Conservation (phyloP, 768 basidiomycete genomes). For the Auriscalpium microsporum region DNA sequence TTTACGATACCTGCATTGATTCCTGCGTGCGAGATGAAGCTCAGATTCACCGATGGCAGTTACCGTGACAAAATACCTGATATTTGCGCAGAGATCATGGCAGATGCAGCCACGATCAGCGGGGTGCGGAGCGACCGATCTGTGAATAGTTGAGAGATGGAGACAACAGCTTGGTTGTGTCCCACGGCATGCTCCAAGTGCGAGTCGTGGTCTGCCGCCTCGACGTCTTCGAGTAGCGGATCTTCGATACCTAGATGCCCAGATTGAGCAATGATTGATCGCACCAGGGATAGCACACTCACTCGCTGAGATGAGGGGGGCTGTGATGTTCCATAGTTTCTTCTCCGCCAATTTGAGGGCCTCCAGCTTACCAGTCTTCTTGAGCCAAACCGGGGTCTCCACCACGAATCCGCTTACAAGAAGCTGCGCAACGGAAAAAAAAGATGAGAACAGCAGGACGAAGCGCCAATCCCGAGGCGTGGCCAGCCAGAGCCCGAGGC, state of each 20-base stretch:
- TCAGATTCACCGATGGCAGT: not conserved
- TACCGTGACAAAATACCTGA: constrained; percentile 36
- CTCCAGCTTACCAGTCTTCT: constrained; percentile 37
- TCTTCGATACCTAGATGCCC: constrained; percentile 1
- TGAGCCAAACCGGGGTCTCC: constrained; percentile 69
- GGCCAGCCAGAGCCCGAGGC: constrained; percentile 61
- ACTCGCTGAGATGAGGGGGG: constrained; percentile 14
- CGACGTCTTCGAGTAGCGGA: constrained; percentile 18
- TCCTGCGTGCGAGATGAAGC: constrained; percentile 31
- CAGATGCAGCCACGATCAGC: constrained; percentile 55
- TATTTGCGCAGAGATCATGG: constrained; percentile 72
- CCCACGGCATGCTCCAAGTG: constrained; percentile 18
- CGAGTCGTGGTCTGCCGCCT: constrained; percentile 18
- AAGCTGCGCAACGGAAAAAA: constrained; percentile 48
- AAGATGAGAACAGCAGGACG: constrained; percentile 56
- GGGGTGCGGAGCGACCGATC: constrained; percentile 50
- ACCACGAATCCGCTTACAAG: constrained; percentile 44
- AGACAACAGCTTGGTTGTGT: constrained; percentile 24
- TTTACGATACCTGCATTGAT: constrained; percentile 56
- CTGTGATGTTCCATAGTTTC: constrained; percentile 45
- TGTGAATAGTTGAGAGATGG: constrained; percentile 43
- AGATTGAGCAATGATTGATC: constrained; percentile 20
- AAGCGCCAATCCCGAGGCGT: constrained; percentile 64
- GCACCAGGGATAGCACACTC: not conserved
- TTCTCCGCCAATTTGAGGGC: constrained; percentile 37